Conservation (phyloP, 371 early-diverging fungal genomes). For the Lichtheimia ornata region DNA sequence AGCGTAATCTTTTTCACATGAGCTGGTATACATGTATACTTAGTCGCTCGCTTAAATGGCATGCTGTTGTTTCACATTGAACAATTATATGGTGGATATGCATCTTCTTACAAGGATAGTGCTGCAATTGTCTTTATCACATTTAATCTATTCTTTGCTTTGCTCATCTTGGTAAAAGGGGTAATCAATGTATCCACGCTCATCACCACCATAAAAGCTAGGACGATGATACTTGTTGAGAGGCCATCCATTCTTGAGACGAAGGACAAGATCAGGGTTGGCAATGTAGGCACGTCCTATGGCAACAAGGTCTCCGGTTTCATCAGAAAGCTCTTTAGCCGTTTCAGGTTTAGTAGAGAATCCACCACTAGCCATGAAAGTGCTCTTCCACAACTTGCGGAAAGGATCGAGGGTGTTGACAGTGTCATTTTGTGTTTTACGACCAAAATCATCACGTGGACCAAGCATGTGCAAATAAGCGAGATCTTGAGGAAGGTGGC, state of each 20-base stretch:
- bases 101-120: too few species aligned
- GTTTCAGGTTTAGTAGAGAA: conserved; percentile 20
- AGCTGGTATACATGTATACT: too few species aligned
- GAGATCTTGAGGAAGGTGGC: conserved; percentile 24
- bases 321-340: conserved; percentile 24
- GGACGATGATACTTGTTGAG: conserved; percentile 29
- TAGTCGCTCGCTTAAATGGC: too few species aligned
- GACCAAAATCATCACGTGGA: conserved; percentile 20
- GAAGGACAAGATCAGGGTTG: conserved; percentile 35
- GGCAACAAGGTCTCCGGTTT: conserved; percentile 27
- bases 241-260: conserved; percentile 24
- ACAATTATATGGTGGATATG: too few species aligned
- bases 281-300: conserved; percentile 38
- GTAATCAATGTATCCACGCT: conserved; percentile 32
- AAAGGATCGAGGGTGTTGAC: conserved; percentile 26
- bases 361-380: conserved; percentile 29
- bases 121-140: too few species aligned
- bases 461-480: conserved; percentile 41
- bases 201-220: conserved; percentile 21
- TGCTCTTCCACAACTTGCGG: conserved; percentile 32
- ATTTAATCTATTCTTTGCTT: background rate
- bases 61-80: too few species aligned
- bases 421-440: conserved; percentile 10
- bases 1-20: too few species aligned
- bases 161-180: conserved; percentile 22